phyloP scores from a whole-genome alignment of 169 alveolate genomes.

The Theileria orientalis region DNA sequence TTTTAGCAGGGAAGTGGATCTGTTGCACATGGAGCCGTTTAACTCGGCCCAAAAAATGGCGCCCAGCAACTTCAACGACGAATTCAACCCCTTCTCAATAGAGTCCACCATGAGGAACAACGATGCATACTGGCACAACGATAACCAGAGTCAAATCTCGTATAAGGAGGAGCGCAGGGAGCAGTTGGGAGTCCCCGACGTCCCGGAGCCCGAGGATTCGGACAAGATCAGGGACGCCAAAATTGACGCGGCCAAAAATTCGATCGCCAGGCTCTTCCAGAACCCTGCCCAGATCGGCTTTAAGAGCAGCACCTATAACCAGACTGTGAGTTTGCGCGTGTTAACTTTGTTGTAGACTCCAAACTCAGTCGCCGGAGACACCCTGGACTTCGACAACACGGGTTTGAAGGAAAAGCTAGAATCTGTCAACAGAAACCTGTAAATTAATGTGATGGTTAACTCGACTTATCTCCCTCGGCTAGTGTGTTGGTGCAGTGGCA shows the following conservation, averaged over 20 bases:
- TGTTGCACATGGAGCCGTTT: not conserved
- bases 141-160: not conserved
- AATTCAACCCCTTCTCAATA: slow-evolving; percentile 28
- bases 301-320: slow-evolving; percentile 41
- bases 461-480: too few relatives aligned
- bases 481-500: too few relatives aligned
- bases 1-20: not conserved
- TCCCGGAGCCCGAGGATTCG: slow-evolving; percentile 19
- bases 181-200: not conserved
- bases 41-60: not conserved
- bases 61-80: not conserved
- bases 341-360: slow-evolving; percentile 21
- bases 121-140: slow-evolving; percentile 13
- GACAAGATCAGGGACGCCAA: slow-evolving; percentile 59
- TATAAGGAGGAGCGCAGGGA: slow-evolving; percentile 13
- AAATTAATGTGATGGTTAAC: too few relatives aligned
- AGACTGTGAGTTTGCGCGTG: slow-evolving; percentile 15
- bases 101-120: slow-evolving; percentile 23
- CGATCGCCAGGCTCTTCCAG: slow-evolving; percentile 71
- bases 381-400: slow-evolving; percentile 37
- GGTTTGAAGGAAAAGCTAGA: slow-evolving; percentile 18
- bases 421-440: slow-evolving; percentile 12
- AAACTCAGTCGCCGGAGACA: slow-evolving; percentile 38
- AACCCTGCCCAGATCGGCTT: slow-evolving; percentile 68
- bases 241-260: slow-evolving; percentile 76